A percentile compares a stretch with the other conserved stretches of the same genome.
Conservation (phyloP, 2,329 filamentous ascomycete species). For the Aspergillus arachidicola region DNA sequence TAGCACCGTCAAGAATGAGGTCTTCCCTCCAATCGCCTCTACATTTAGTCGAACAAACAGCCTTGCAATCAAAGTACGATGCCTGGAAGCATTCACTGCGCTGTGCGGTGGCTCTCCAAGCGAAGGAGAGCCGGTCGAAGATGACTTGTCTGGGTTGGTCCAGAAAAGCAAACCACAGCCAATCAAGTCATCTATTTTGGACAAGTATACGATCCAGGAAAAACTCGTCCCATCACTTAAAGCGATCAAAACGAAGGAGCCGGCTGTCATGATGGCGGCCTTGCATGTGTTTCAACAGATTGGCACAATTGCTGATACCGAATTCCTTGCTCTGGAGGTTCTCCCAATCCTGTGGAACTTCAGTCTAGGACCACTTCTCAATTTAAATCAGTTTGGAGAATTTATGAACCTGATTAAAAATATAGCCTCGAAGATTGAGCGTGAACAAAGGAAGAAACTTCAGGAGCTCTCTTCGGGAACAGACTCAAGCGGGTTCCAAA, state of each 20-base stretch:
- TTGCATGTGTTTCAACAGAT: conserved; percentile 83
- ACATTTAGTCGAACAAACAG: conserved; percentile 95
- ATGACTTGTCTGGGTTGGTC: conserved; percentile 74
- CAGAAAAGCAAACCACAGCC: conserved; percentile 57
- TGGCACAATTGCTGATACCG: conserved; percentile 77
- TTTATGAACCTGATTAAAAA: conserved; percentile 89
- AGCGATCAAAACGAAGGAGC: conserved; percentile 96
- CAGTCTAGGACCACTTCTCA: conserved; percentile 84
- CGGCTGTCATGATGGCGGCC: conserved; percentile 94
- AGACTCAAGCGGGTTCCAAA: conserved; percentile 48
- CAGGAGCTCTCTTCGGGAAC: conserved; percentile 74
- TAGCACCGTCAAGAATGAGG: conserved; percentile 92
- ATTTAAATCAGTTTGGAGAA: conserved; percentile 81
- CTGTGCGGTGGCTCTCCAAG: conserved; percentile 77
- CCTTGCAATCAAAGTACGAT: conserved; percentile 90
- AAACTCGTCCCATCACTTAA: conserved; percentile 90
- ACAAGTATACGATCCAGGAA: conserved; percentile 98
- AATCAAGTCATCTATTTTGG: conserved; percentile 75
- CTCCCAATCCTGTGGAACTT: conserved; percentile 90
- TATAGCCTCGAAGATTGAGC: conserved; percentile 78
- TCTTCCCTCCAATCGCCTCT: conserved; percentile 86
- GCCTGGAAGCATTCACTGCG: conserved; percentile 84
- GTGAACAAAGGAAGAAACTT: conserved; percentile 84
- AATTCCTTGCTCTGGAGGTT: conserved; percentile 90
- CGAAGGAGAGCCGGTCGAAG: conserved; percentile 50